phyloP scores from a whole-genome alignment of 192 early-diverging fungal species.

The Paraglomus occultum region DNA sequence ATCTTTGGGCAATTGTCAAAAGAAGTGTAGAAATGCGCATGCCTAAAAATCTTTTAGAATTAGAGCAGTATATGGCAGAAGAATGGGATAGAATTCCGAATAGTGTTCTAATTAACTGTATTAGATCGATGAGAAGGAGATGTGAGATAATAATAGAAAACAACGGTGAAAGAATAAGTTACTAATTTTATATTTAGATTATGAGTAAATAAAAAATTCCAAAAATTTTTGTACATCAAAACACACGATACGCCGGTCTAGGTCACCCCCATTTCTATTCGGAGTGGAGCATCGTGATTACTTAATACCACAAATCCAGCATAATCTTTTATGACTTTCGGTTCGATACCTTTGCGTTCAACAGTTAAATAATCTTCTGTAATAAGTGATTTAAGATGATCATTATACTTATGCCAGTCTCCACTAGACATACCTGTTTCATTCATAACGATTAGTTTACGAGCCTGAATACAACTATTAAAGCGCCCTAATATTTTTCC shows the following conservation, averaged over 20 bases:
- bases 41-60: not conserved
- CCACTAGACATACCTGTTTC: not conserved
- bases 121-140: not conserved
- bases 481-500: not conserved
- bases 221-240: no score
- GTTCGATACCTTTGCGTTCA: not conserved
- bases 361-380: conserved; percentile 19
- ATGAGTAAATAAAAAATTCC: no score
- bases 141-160: not conserved
- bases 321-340: conserved; percentile 2
- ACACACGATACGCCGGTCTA: not conserved
- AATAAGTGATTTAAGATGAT: conserved; percentile 23
- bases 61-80: not conserved
- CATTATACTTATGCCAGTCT: conserved; percentile 15
- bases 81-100: conserved; percentile 5
- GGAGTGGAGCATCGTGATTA: conserved; percentile 2
- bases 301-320: conserved; percentile 9
- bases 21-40: not conserved
- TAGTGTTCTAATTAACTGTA: not conserved
- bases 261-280: conserved; percentile 1
- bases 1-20: conserved; percentile 19
- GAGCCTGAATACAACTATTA: not conserved
- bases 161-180: no score
- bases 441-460: conserved; percentile 5
- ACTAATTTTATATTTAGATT: no score